Evolutionary conservation across 179 eudicot genomes (phyloP).

Genomic region (Sideroxylon spinosum): DNA sequence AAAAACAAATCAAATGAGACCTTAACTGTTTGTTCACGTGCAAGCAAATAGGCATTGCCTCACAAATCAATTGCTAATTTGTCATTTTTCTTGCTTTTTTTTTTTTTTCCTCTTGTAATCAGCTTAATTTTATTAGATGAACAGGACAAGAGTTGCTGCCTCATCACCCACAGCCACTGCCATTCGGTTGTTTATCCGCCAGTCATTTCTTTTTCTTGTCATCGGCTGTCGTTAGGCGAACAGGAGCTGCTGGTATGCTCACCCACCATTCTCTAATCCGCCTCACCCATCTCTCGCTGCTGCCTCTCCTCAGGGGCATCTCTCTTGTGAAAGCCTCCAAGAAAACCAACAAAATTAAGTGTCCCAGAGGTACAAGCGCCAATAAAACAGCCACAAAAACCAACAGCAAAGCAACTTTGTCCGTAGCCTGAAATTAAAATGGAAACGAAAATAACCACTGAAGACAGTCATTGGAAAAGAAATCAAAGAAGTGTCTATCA

Average conservation of each 20-base stretch:
- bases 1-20: too few species aligned
- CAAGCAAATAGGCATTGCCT: too few species aligned
- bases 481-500: not conserved
- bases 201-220: slow-evolving; percentile 65
- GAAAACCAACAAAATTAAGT: slow-evolving; percentile 33
- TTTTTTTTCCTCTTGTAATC: not conserved
- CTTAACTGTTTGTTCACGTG: too few species aligned
- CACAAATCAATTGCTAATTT: too few species aligned
- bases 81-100: too few species aligned
- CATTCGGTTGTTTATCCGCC: not conserved
- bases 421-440: slow-evolving; percentile 63
- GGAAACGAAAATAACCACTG: not conserved
- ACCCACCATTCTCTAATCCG: slow-evolving; percentile 87
- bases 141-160: too few species aligned
- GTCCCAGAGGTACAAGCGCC: slow-evolving; percentile 50
- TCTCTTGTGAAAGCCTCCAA: slow-evolving; percentile 72
- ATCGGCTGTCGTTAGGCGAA: slow-evolving; percentile 58
- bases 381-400: slow-evolving; percentile 36
- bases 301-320: slow-evolving; percentile 66
- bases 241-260: slow-evolving; percentile 90
- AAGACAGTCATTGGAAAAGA: not conserved
- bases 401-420: slow-evolving; percentile 43
- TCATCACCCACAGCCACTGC: too few species aligned
- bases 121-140: too few species aligned
- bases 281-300: slow-evolving; percentile 55